Conservation (phyloP, 2,329 filamentous ascomycete species). For the Gnomoniopsis smithogilvyi region DNA sequence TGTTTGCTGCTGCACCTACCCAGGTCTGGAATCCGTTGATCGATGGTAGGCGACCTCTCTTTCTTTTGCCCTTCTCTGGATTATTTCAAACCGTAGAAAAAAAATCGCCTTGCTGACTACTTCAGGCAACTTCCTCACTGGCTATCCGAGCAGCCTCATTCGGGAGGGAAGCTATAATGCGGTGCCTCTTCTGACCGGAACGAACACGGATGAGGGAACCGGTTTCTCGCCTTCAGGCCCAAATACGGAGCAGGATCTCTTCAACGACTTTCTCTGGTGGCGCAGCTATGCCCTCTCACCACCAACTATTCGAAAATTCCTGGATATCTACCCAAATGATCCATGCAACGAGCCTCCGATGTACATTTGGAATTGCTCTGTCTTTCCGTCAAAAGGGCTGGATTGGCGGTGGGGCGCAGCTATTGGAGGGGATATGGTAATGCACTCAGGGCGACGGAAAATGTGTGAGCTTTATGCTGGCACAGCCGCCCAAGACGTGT, state of each 20-base stretch:
- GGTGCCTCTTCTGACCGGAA: constrained; percentile 43
- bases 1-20: constrained; percentile 33
- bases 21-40: constrained; percentile 40
- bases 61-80: too few relatives aligned
- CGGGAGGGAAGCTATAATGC: constrained; percentile 37
- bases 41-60: constrained; percentile 28
- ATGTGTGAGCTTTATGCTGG: constrained; percentile 39
- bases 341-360: constrained; percentile 44
- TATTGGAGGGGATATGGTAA: constrained; percentile 45
- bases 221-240: constrained; percentile 36
- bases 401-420: constrained; percentile 43
- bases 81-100: too few relatives aligned
- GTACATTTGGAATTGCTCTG: constrained; percentile 34
- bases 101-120: too few relatives aligned
- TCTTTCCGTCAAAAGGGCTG: constrained; percentile 29
- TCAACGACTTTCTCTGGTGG: constrained; percentile 38
- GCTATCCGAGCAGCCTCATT: constrained; percentile 43
- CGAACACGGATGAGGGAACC: constrained; percentile 47
- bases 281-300: constrained; percentile 43
- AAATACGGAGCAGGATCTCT: constrained; percentile 41
- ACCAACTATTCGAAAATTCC: constrained; percentile 37
- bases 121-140: constrained; percentile 39
- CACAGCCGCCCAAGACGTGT: constrained; percentile 32
- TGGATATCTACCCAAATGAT: constrained; percentile 46
- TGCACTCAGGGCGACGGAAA: constrained; percentile 43